phyloP scores from a whole-genome alignment of 768 basidiomycete species.

The Fomitopsis pulvina region DNA sequence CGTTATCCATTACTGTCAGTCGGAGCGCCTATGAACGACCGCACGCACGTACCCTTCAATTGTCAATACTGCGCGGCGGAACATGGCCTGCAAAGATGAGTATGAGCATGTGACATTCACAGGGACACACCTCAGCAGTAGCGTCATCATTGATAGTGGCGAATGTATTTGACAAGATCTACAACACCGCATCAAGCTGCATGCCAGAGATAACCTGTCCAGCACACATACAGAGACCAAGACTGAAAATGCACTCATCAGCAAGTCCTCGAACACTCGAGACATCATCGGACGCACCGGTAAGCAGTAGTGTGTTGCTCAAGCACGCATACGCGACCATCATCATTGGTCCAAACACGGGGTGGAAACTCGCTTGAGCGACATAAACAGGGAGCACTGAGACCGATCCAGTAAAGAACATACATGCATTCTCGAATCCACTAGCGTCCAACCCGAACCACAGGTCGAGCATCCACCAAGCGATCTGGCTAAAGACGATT shows the following conservation, averaged over 20 bases:
- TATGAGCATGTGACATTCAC: slow-evolving; percentile 1
- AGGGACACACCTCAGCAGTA: slow-evolving; percentile 64
- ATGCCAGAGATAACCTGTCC: slow-evolving; percentile 10
- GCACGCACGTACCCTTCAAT: slow-evolving; percentile 69
- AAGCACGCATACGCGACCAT: slow-evolving; percentile 89
- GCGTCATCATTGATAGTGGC: slow-evolving; percentile 91
- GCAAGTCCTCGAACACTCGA: not conserved
- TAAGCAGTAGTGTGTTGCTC: slow-evolving; percentile 88
- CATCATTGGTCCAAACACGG: slow-evolving; percentile 83
- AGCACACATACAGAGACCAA: slow-evolving; percentile 61
- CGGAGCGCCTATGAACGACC: not conserved
- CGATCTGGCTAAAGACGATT: slow-evolving; percentile 47
- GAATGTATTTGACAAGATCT: slow-evolving; percentile 96
- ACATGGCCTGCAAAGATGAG: slow-evolving; percentile 66
- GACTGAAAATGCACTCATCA: slow-evolving; percentile 34
- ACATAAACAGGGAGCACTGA: not conserved
- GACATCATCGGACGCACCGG: slow-evolving; percentile 43
- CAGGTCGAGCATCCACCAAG: slow-evolving; percentile 93
- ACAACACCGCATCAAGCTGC: slow-evolving; percentile 11
- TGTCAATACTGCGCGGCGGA: slow-evolving; percentile 87
- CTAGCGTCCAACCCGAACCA: slow-evolving; percentile 94
- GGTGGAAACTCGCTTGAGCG: slow-evolving; percentile 65
- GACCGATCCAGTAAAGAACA: not conserved
- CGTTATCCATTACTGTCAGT: not conserved
- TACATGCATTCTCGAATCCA: slow-evolving; percentile 80